phyloP scores from a whole-genome alignment of 345 rosid genomes.

The Turnera subulata region DNA sequence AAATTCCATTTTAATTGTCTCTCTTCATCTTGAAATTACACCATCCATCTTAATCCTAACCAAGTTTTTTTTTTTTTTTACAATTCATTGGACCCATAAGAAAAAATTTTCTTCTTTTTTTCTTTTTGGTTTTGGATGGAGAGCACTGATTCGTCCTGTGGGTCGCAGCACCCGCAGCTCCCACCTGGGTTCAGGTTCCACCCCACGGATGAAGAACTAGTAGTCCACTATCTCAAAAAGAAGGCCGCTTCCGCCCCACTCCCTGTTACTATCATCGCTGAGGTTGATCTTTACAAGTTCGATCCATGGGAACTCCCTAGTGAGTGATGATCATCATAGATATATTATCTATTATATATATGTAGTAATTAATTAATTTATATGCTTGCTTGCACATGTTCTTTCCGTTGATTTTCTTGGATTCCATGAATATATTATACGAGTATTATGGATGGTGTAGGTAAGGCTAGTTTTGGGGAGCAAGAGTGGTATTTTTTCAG shows the following conservation, averaged over 20 bases:
- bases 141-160: slow-evolving; percentile 71
- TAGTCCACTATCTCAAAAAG: slow-evolving; percentile 84
- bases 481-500: slow-evolving; percentile 98
- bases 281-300: slow-evolving; percentile 84
- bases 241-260: slow-evolving; percentile 68
- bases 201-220: slow-evolving; percentile 97
- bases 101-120: no score
- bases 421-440: no score
- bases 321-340: no score
- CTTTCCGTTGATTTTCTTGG: not conserved
- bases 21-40: no score
- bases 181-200: slow-evolving; percentile 99
- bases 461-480: slow-evolving; percentile 91
- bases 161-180: slow-evolving; percentile 66
- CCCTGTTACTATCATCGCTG: slow-evolving; percentile 84
- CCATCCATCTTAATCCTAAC: no score
- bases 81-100: no score
- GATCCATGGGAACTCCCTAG: slow-evolving; percentile 99
- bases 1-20: no score
- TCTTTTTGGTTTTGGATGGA: slow-evolving; percentile 49
- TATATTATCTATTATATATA: no score
- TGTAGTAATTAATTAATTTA: no score
- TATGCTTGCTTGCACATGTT: no score
- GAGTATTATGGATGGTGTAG: slow-evolving; percentile 12
- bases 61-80: no score